Evolutionary conservation across 2,329 filamentous ascomycete genomes (phyloP).

Genomic region (Allantophomopsis lycopodina): DNA sequence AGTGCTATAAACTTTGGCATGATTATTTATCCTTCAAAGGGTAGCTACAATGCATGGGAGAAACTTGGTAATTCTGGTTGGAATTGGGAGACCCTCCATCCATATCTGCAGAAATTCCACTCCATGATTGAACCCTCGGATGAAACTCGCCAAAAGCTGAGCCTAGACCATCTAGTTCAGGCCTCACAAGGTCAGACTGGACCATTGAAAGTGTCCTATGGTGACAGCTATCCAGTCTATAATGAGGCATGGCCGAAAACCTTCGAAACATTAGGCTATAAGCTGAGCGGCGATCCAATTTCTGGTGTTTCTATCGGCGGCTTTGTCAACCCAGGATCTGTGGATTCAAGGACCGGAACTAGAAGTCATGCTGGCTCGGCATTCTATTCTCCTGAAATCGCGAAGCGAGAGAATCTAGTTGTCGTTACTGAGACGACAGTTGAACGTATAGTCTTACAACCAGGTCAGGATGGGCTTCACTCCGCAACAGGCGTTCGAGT

Average conservation of each 20-base stretch:
- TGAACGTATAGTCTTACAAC: no score
- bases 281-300: no score
- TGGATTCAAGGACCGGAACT: no score
- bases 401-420: conserved; percentile 21
- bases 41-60: conserved; percentile 37
- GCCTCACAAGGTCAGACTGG: conserved; percentile 37
- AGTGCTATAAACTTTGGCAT: conserved; percentile 41
- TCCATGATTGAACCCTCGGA: conserved; percentile 34
- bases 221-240: no score
- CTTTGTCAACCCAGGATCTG: no score
- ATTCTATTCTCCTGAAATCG: conserved; percentile 34
- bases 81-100: no score
- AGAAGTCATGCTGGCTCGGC: conserved; percentile 33
- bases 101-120: conserved; percentile 26
- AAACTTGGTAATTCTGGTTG: no score
- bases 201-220: conserved; percentile 23
- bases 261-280: no score
- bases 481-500: conserved; percentile 26
- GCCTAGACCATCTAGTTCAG: conserved; percentile 21
- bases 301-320: no score
- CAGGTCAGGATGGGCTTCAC: conserved; percentile 27
- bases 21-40: conserved; percentile 29
- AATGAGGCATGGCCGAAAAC: no score
- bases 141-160: conserved; percentile 34
- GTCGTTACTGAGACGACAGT: no score